A percentile compares a stretch with the other conserved stretches of the same genome.
phyloP scores from a whole-genome alignment of 768 basidiomycete genomes.

The Kwoniella sp. region DNA sequence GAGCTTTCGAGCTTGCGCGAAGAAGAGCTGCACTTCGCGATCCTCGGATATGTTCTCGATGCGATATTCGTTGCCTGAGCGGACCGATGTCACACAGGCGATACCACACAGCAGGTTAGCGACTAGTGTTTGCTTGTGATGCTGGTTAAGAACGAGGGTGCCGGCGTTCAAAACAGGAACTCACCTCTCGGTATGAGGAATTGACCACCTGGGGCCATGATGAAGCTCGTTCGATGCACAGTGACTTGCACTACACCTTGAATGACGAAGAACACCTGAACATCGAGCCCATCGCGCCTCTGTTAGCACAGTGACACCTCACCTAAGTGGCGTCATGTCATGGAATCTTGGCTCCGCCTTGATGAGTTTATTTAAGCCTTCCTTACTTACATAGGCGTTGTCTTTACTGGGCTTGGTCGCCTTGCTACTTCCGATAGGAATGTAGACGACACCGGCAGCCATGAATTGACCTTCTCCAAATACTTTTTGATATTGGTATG shows the following conservation, averaged over 20 bases:
- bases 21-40: constrained; percentile 76
- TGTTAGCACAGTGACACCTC: background rate
- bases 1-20: constrained; percentile 74
- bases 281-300: background rate
- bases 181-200: constrained; percentile 88
- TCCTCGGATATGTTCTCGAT: constrained; percentile 69
- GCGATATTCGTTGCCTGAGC: constrained; percentile 84
- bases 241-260: constrained; percentile 86
- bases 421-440: constrained; percentile 79
- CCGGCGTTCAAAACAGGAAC: constrained; percentile 25
- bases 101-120: background rate
- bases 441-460: constrained; percentile 81
- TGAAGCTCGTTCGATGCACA: constrained; percentile 75
- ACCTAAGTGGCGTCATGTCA: too few species aligned
- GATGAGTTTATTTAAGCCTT: background rate
- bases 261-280: constrained; percentile 78
- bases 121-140: background rate
- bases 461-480: constrained; percentile 89
- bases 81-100: background rate
- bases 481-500: constrained; percentile 86
- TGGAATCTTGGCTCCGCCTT: too few species aligned
- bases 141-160: too few species aligned
- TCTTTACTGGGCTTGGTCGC: constrained; percentile 87
- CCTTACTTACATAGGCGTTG: constrained; percentile 77
- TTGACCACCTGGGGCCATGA: constrained; percentile 79